Percentiles rank a stretch among this genome's conserved stretches.
These are phyloP conservation scores for Diospyros lotus DNA, from an alignment of 148 eudicot species.

Conservation along the genomic window DNA sequence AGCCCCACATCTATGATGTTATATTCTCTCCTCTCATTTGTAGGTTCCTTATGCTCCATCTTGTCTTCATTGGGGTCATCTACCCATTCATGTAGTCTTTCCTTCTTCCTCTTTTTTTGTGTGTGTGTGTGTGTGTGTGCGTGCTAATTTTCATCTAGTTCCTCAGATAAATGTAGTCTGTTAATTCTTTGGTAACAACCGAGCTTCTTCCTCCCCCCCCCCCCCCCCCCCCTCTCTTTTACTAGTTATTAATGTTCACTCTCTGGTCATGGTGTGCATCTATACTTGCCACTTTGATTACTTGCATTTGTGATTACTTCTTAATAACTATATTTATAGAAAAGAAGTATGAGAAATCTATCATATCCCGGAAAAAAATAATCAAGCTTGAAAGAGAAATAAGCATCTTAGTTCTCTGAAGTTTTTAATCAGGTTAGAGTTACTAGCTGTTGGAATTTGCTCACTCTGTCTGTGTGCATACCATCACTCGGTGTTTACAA, in stretches of 20 bases:
- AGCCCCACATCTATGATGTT: neutral
- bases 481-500: too few species aligned
- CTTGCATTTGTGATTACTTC: neutral
- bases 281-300: neutral
- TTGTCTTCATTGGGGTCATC: neutral
- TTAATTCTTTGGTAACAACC: neutral
- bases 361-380: neutral
- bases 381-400: neutral
- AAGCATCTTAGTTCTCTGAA: neutral
- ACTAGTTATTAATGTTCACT: neutral
- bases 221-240: neutral
- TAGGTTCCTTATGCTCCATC: neutral
- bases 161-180: neutral
- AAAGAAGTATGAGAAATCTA: neutral
- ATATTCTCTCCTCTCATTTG: neutral
- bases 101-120: too few species aligned
- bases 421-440: too few species aligned
- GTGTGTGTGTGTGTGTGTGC: too few species aligned
- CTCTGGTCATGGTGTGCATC: neutral
- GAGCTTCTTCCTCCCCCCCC: neutral
- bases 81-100: too few species aligned
- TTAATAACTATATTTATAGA: neutral
- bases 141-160: neutral
- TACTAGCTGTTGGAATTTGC: too few species aligned
- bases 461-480: too few species aligned